A percentile compares a stretch with the other conserved stretches of the same genome.
Conservation (phyloP, 164 flowering plant species). For the Pachysandra terminalis region DNA sequence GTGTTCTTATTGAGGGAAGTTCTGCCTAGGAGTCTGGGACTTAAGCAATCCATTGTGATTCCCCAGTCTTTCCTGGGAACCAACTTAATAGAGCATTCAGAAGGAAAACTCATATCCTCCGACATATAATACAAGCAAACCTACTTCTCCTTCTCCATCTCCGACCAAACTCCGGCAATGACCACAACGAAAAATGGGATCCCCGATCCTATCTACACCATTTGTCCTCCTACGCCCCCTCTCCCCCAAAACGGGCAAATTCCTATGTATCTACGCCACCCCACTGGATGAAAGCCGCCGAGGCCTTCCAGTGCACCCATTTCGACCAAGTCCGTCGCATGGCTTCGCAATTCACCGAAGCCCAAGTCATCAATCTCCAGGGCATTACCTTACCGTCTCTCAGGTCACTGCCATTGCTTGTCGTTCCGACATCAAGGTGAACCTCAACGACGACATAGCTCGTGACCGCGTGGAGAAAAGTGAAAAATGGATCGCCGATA, state of each 20-base stretch:
- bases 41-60: no score
- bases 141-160: not conserved
- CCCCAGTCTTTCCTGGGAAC: no score
- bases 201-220: constrained; percentile 10
- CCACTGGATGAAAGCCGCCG: constrained; percentile 50
- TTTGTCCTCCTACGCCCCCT: constrained; percentile 21
- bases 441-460: constrained; percentile 33
- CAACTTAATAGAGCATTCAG: no score
- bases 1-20: no score
- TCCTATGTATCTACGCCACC: constrained; percentile 11
- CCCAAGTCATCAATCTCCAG: constrained; percentile 30
- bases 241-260: constrained; percentile 15
- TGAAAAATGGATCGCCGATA: constrained; percentile 46
- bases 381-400: constrained; percentile 46
- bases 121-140: not conserved
- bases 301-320: no score
- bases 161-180: not conserved
- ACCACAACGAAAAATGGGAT: not conserved
- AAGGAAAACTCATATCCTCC: no score
- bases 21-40: no score
- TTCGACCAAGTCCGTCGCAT: constrained; percentile 23
- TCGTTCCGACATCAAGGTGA: constrained; percentile 25
- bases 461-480: constrained; percentile 35
- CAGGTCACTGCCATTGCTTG: constrained; percentile 40
- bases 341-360: constrained; percentile 32